Evolutionary conservation across 78 protist species (phyloP).

Genomic region (Guillardia theta): DNA sequence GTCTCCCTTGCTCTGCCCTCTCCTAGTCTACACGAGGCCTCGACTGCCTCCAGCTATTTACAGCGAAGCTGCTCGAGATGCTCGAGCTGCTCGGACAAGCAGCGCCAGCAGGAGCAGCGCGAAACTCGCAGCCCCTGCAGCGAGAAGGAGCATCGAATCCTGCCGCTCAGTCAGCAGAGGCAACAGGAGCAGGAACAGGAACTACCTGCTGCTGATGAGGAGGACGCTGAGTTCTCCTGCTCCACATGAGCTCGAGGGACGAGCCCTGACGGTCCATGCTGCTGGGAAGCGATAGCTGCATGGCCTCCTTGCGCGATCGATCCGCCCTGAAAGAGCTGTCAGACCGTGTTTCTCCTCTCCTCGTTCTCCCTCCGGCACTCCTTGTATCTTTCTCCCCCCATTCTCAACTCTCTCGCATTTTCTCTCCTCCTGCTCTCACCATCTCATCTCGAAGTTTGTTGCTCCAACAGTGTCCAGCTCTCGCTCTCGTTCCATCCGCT

Average conservation of each 20-base stretch:
- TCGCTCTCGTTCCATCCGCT: not conserved
- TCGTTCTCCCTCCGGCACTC: not conserved
- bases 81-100: no score
- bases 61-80: no score
- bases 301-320: not conserved
- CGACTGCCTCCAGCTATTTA: no score
- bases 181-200: no score
- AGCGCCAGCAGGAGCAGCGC: no score
- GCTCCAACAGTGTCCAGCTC: not conserved
- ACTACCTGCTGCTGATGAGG: no score
- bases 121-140: no score
- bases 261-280: not conserved
- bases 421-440: not conserved
- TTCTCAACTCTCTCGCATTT: not conserved
- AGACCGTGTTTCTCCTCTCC: not conserved
- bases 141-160: no score
- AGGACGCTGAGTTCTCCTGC: no score
- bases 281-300: not conserved
- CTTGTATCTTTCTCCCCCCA: not conserved
- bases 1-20: no score
- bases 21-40: no score
- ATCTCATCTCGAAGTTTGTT: not conserved
- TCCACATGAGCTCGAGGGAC: not conserved
- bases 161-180: no score
- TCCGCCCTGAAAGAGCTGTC: not conserved